Conservation (phyloP, 768 basidiomycete species). For the Rhodotorula diobovata region DNA sequence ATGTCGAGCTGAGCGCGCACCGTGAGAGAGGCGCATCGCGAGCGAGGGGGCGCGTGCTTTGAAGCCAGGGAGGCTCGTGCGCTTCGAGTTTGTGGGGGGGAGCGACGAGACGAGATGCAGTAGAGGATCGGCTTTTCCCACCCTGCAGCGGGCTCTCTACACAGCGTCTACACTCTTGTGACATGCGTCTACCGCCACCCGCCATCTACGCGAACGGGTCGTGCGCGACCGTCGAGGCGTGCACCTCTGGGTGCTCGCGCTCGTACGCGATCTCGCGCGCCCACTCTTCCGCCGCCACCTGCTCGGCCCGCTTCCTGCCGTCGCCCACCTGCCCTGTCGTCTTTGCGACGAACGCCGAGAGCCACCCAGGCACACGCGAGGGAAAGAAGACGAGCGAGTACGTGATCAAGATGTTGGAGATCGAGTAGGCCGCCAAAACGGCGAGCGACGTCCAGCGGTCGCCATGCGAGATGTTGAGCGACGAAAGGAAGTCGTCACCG, state of each 20-base stretch:
- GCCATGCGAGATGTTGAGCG: slow-evolving; percentile 24
- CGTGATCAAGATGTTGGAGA: slow-evolving; percentile 25
- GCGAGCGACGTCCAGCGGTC: slow-evolving; percentile 21
- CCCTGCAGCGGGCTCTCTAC: background rate
- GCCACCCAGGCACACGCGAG: background rate
- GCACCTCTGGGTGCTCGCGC: background rate
- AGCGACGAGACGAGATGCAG: too few species aligned
- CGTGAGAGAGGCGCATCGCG: background rate
- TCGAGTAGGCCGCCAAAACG: slow-evolving; percentile 28
- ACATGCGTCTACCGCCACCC: background rate
- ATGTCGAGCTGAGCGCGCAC: background rate
- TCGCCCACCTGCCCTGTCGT: too few species aligned
- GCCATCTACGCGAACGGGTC: slow-evolving; percentile 9
- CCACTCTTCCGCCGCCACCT: slow-evolving; percentile 15
- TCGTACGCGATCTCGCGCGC: slow-evolving; percentile 5
- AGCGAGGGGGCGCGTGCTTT: background rate
- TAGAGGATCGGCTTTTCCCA: too few species aligned
- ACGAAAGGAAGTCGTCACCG: slow-evolving; percentile 34
- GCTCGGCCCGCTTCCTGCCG: background rate
- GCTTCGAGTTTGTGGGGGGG: background rate
- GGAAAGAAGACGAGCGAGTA: slow-evolving; percentile 34
- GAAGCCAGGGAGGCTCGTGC: background rate
- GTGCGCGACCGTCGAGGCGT: background rate
- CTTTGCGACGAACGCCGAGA: background rate
- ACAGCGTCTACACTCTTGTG: background rate